Evolutionary conservation across 352 stramenopile genomes (phyloP).

Genomic region (Pythium sp.): DNA sequence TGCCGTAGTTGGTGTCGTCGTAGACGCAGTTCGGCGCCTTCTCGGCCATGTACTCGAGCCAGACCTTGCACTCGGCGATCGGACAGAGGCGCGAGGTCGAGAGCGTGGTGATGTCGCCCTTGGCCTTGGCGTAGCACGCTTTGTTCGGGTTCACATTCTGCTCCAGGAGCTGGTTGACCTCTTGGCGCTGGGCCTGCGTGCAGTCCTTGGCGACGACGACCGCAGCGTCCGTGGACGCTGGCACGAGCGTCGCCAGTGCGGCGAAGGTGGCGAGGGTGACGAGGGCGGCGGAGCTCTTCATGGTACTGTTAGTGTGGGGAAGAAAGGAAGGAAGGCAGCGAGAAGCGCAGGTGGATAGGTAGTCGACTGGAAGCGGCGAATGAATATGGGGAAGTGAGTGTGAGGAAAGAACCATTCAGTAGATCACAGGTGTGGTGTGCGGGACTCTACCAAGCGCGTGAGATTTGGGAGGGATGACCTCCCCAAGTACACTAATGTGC

Average conservation of each 20-base stretch:
- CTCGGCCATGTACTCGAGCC: slow-evolving; percentile 55
- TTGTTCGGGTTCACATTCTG: slow-evolving; percentile 58
- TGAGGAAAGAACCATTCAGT: slow-evolving; percentile 10
- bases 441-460: background rate
- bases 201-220: slow-evolving; percentile 42
- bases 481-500: background rate
- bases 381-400: slow-evolving; percentile 16
- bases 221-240: slow-evolving; percentile 9
- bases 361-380: slow-evolving; percentile 23
- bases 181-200: slow-evolving; percentile 44
- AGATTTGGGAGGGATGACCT: slow-evolving; percentile 11
- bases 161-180: slow-evolving; percentile 56
- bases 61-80: slow-evolving; percentile 42
- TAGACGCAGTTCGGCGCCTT: slow-evolving; percentile 60
- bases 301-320: slow-evolving; percentile 10
- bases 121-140: slow-evolving; percentile 46
- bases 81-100: slow-evolving; percentile 53
- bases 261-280: slow-evolving; percentile 13
- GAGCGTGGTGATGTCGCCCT: slow-evolving; percentile 46
- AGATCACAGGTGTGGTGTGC: background rate
- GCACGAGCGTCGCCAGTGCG: slow-evolving; percentile 12
- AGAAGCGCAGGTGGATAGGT: background rate
- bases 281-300: slow-evolving; percentile 34
- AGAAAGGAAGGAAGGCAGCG: background rate
- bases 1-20: slow-evolving; percentile 61